A percentile compares a stretch with the other conserved stretches of the same genome.
Conservation (phyloP, 495 filamentous ascomycete species). For the Daldinia bambusicola region DNA sequence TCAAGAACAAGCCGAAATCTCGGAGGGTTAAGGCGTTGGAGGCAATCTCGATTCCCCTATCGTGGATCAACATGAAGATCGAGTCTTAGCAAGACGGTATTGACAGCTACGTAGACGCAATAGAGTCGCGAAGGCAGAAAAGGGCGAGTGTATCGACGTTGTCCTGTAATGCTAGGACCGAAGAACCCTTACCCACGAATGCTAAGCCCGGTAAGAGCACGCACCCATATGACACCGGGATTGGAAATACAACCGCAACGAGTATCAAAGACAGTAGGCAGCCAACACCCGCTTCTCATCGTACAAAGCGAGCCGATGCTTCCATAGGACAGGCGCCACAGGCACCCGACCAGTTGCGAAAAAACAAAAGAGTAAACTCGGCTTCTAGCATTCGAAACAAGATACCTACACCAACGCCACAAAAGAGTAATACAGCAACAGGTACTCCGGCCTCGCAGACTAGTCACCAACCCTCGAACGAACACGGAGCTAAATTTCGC, state of each 20-base stretch:
- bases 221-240: slow-evolving; percentile 46
- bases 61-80: slow-evolving; percentile 39
- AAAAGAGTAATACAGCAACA: slow-evolving; percentile 6
- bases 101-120: slow-evolving; percentile 28
- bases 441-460: slow-evolving; percentile 10
- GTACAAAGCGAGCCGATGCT: neutral
- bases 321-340: neutral
- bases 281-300: neutral
- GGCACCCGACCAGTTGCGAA: slow-evolving; percentile 3
- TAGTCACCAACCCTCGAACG: neutral
- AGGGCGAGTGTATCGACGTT: slow-evolving; percentile 15
- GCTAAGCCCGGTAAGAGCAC: slow-evolving; percentile 38
- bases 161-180: slow-evolving; percentile 1
- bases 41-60: slow-evolving; percentile 26
- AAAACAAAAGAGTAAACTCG: slow-evolving; percentile 18
- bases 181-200: neutral
- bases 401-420: neutral
- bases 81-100: slow-evolving; percentile 41
- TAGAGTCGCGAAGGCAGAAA: slow-evolving; percentile 32
- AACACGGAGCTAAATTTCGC: slow-evolving; percentile 17
- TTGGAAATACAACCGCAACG: slow-evolving; percentile 14
- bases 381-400: slow-evolving; percentile 17
- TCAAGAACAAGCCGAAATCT: slow-evolving; percentile 17
- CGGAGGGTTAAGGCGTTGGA: slow-evolving; percentile 36
- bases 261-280: neutral